These are phyloP conservation scores for Aegilops speltoides DNA, from an alignment of 176 grass and related monocot genomes.

Conservation along the genomic window DNA sequence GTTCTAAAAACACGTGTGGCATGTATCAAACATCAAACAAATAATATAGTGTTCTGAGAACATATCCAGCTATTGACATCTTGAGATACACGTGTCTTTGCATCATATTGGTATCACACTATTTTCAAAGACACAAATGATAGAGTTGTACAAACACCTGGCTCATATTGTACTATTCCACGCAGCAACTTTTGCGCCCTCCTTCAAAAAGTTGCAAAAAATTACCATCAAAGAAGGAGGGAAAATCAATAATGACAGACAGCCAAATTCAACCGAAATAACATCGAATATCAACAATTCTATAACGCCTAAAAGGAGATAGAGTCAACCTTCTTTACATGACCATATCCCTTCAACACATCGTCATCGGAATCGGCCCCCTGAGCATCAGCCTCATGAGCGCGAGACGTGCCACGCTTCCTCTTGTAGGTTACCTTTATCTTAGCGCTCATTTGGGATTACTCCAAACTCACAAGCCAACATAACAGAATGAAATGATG, in stretches of 20 bases:
- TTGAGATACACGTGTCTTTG: neutral
- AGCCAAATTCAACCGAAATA: neutral
- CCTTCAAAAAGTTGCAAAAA: neutral
- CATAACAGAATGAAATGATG: neutral
- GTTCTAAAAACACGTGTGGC: neutral
- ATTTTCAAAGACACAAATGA: neutral
- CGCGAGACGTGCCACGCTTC: slow-evolving; percentile 36
- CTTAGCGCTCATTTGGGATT: slow-evolving; percentile 36
- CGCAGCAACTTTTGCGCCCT: neutral
- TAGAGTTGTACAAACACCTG: neutral
- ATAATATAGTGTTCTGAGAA: neutral
- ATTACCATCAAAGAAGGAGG: neutral
- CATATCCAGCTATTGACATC: neutral
- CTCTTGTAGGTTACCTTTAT: slow-evolving; percentile 58
- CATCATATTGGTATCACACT: neutral
- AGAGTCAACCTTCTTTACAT: slow-evolving; percentile 36
- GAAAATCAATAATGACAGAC: neutral
- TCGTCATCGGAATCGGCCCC: neutral
- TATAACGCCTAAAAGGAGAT: neutral
- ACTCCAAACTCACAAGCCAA: neutral
- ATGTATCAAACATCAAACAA: neutral
- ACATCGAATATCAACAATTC: neutral
- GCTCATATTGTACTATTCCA: neutral
- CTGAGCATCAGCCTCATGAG: neutral
- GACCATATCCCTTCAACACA: slow-evolving; percentile 24